Percentiles rank a stretch among this genome's conserved stretches.
phyloP scores from a whole-genome alignment of 139 green algal genomes.

The Desmodesmus armatus region DNA sequence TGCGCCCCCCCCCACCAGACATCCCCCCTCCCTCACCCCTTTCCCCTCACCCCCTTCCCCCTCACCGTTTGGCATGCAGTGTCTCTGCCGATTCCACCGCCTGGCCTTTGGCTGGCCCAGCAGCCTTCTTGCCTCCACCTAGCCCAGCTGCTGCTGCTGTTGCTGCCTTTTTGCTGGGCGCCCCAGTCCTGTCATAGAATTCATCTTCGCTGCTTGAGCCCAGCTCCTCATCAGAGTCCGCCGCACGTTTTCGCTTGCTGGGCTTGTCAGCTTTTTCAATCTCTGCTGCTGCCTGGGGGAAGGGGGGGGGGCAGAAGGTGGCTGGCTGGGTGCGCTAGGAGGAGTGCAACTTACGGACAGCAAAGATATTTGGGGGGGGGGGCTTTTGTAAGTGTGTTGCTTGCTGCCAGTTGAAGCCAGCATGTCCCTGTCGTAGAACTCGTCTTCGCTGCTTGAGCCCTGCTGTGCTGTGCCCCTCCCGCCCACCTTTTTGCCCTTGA shows the following conservation, averaged over 20 bases:
- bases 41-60: background rate
- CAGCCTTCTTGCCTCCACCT: background rate
- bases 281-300: background rate
- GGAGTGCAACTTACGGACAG: too few species aligned
- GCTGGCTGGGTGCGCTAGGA: too few species aligned
- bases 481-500: background rate
- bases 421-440: conserved; percentile 88
- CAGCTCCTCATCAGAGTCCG: conserved; percentile 59
- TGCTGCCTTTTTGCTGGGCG: background rate
- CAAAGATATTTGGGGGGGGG: too few species aligned
- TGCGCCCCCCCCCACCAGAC: too few species aligned
- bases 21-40: too few species aligned
- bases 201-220: conserved; percentile 73
- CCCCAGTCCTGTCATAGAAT: conserved; percentile 82
- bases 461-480: too few species aligned
- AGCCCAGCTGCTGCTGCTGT: conserved; percentile 1
- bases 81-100: background rate
- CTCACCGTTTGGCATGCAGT: background rate
- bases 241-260: conserved; percentile 45
- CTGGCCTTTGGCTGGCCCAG: background rate
- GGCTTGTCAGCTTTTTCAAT: background rate
- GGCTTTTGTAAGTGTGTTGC: too few species aligned
- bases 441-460: conserved; percentile 71
- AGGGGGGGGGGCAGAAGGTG: too few species aligned
- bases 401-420: too few species aligned